Evolutionary conservation across 2,329 filamentous ascomycete genomes (phyloP), one percentile per base, ranked within the genome.

Genomic region (Hymenoscyphus scutula): DNA sequence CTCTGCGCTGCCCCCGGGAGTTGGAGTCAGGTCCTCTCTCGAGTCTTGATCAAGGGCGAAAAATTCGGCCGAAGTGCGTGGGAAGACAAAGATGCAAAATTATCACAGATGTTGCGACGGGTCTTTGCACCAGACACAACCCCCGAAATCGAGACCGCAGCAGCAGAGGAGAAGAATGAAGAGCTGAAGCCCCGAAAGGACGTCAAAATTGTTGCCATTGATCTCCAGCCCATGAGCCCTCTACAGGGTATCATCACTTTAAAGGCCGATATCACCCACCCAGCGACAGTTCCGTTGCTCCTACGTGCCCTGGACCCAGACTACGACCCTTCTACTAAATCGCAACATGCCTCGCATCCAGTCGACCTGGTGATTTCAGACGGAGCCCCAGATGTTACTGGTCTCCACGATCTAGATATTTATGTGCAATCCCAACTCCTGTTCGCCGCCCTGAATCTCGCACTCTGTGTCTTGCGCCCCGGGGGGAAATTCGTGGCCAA

Each of bases 401-500:
- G 95, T 23, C 83, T 99, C 1, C 95, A 99, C 76, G 95, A 99
- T 75, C 85, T 99, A 38, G 95, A 99, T 77, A 98, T 98, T 69
- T 99, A 99, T 77, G 91, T 99, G 19, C 95, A 99, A 77, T 93
- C 91, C 8, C 95, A 98, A 77, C 84, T 99, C 8, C 88, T 99
- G 57, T 97, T 96, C 76, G 92, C 94, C 0, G 95, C 95, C 0
- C 84, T 99, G 23, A 97, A 97, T 75, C 85, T 99, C 2, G 92
- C 95, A 0, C 85, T 97, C 13, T 96, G 94, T 74, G 92, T 99
- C 13, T 84, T 99, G 25, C 90, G 90, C 64, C 93, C 93, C 0
- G 95, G 95, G 53, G 95, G 95, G 66, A 96, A 92, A 73, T 99
- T 99, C 71, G 94, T 99, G 7, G 95, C 95, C 64, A 99, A 99